Evolutionary conservation across 2,329 filamentous ascomycete genomes (phyloP).

Genomic region (Calonectria hawksworthii): DNA sequence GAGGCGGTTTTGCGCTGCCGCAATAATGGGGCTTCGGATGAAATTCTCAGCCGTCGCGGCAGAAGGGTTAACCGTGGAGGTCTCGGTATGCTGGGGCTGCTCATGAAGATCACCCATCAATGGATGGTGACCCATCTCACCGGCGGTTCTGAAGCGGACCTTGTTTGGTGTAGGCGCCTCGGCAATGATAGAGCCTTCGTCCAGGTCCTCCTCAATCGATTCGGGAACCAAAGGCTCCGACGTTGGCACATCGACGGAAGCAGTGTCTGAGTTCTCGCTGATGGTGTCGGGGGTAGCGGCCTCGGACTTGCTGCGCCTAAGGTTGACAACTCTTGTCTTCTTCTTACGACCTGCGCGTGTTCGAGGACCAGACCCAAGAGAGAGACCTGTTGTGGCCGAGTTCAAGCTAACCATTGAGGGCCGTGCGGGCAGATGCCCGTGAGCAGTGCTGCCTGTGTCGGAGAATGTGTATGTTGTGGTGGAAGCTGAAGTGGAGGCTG

Average conservation of each 20-base stretch:
- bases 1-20: constrained; percentile 37
- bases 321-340: constrained; percentile 87
- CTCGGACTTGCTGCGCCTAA: constrained; percentile 74
- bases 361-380: constrained; percentile 73
- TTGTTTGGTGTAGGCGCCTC: constrained; percentile 51
- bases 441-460: constrained; percentile 74
- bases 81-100: constrained; percentile 38
- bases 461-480: constrained; percentile 81
- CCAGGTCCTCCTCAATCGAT: constrained; percentile 72
- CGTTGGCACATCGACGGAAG: constrained; percentile 69
- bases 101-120: constrained; percentile 43
- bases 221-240: constrained; percentile 72
- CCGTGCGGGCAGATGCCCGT: constrained; percentile 76
- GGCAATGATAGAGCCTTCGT: constrained; percentile 58
- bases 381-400: constrained; percentile 73
- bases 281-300: constrained; percentile 66
- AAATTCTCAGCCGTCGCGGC: constrained; percentile 34
- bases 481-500: neutral
- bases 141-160: constrained; percentile 56
- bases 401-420: constrained; percentile 75
- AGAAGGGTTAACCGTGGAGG: constrained; percentile 39
- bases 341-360: constrained; percentile 78
- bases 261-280: constrained; percentile 64
- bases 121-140: constrained; percentile 38
- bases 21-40: constrained; percentile 30